A percentile compares a stretch with the other conserved stretches of the same genome.
Conservation (phyloP, 768 basidiomycete genomes). For the Suillus placidus region DNA sequence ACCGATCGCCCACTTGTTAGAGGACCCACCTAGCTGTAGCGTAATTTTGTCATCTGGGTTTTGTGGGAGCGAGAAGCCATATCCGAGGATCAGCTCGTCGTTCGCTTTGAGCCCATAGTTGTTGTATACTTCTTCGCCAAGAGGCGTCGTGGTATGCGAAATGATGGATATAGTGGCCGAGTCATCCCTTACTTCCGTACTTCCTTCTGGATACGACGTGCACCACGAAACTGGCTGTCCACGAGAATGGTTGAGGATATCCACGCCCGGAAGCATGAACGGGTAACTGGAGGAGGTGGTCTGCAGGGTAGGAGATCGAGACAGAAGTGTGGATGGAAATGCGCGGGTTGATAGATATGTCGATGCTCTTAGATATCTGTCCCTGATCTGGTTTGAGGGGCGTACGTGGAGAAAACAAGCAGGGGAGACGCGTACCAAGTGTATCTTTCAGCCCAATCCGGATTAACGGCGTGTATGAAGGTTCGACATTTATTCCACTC, state of each 20-base stretch:
- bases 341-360: slow-evolving; percentile 87
- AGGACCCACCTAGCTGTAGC: slow-evolving; percentile 66
- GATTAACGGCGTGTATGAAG: slow-evolving; percentile 39
- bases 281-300: slow-evolving; percentile 59
- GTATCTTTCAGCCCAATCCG: slow-evolving; percentile 50
- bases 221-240: slow-evolving; percentile 84
- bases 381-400: slow-evolving; percentile 47
- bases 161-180: slow-evolving; percentile 62
- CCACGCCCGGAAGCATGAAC: slow-evolving; percentile 84
- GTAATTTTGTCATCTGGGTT: slow-evolving; percentile 90
- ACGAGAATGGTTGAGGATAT: slow-evolving; percentile 84
- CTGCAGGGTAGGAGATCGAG: slow-evolving; percentile 53
- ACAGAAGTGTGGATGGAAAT: slow-evolving; percentile 84
- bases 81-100: slow-evolving; percentile 86
- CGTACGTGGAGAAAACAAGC: neutral
- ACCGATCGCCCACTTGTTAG: slow-evolving; percentile 62
- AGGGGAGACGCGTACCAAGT: slow-evolving; percentile 59
- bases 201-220: slow-evolving; percentile 43
- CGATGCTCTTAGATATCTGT: slow-evolving; percentile 66
- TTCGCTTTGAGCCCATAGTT: slow-evolving; percentile 94
- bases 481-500: slow-evolving; percentile 64
- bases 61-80: slow-evolving; percentile 79
- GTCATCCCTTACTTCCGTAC: slow-evolving; percentile 31
- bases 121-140: slow-evolving; percentile 72
- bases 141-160: slow-evolving; percentile 44